A percentile compares a stretch with the other conserved stretches of the same genome.
phyloP scores from a whole-genome alignment of 306 rosid genomes.

The Casuarina glauca region DNA sequence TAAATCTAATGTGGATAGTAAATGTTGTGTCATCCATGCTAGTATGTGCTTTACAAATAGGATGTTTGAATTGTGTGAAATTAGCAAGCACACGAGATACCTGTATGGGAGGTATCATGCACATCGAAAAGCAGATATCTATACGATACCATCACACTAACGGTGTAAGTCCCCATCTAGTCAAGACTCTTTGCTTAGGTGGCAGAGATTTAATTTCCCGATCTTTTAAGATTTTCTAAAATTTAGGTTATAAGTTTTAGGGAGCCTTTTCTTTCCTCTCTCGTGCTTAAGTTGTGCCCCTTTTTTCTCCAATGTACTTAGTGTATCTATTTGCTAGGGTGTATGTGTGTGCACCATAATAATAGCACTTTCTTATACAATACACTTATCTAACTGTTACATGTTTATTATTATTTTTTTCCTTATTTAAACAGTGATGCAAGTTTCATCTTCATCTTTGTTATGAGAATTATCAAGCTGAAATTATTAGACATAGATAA shows the following conservation, averaged over 20 bases:
- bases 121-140: neutral
- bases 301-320: neutral
- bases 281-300: neutral
- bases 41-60: neutral
- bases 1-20: neutral
- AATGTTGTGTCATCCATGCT: neutral
- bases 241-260: neutral
- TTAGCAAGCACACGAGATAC: neutral
- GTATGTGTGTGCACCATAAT: neutral
- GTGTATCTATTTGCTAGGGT: neutral
- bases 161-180: neutral
- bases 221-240: too few relatives aligned
- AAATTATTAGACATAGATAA: neutral
- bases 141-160: neutral
- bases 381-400: neutral
- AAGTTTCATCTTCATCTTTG: constrained; percentile 19
- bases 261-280: neutral
- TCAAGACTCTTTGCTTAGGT: neutral
- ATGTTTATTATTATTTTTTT: neutral
- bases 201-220: neutral
- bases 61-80: neutral
- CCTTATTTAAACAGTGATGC: constrained; percentile 21
- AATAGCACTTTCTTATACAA: neutral
- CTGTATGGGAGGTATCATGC: neutral
- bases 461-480: constrained; percentile 17